Evolutionary conservation across 1,284 basidiomycete species (phyloP).

Genomic region (Marasmius sp.): DNA sequence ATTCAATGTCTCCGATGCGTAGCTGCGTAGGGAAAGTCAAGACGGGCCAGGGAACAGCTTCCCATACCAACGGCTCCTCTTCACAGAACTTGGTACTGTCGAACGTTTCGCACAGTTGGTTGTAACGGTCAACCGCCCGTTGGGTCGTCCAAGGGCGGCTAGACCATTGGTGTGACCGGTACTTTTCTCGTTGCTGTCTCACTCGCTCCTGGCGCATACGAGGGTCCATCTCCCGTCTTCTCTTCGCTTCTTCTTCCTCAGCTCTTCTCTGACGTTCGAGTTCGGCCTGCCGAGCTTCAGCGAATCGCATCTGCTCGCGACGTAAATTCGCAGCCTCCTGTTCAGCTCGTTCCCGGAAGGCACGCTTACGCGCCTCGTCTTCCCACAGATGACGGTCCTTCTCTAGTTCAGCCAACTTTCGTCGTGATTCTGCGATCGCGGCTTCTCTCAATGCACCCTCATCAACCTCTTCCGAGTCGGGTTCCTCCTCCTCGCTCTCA

Average conservation of each 20-base stretch:
- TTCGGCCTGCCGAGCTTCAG: conserved; percentile 34
- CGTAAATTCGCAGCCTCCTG: conserved; percentile 36
- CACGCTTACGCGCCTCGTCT: conserved; percentile 45
- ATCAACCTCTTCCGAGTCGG: conserved; percentile 19
- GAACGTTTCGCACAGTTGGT: conserved; percentile 55
- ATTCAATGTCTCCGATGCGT: conserved; percentile 63
- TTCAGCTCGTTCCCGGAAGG: conserved; percentile 44
- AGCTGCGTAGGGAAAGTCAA: conserved; percentile 50
- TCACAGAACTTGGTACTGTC: conserved; percentile 56
- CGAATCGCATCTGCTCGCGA: conserved; percentile 34
- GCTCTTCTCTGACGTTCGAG: conserved; percentile 13
- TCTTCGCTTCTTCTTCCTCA: conserved; percentile 22
- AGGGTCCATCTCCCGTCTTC: conserved; percentile 26
- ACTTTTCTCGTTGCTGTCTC: conserved; percentile 37
- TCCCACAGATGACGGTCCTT: conserved; percentile 65
- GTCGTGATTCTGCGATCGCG: conserved; percentile 61
- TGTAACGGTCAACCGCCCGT: conserved; percentile 68
- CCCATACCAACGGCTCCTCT: conserved; percentile 51
- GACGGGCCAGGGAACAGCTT: conserved; percentile 72
- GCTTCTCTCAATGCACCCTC: conserved; percentile 40
- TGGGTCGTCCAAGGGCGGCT: conserved; percentile 56
- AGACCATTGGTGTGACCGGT: conserved; percentile 50
- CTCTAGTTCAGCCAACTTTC: conserved; percentile 70
- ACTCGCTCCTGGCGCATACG: conserved; percentile 32
- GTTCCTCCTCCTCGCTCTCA: conserved; percentile 14